phyloP scores from a whole-genome alignment of 306 rosid genomes.

The Prosopis cineraria region DNA sequence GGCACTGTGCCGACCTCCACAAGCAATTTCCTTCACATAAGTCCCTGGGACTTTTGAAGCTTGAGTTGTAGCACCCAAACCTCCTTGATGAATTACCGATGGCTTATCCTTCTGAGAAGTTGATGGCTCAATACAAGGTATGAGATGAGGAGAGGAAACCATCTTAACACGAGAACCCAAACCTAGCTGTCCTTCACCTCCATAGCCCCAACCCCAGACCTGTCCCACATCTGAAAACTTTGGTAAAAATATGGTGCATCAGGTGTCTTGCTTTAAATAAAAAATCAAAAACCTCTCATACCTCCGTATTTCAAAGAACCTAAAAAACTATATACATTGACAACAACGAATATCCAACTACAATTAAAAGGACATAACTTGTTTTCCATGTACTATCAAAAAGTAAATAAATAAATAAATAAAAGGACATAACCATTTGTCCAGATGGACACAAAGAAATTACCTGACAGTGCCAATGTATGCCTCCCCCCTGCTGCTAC shows the following conservation, averaged over 20 bases:
- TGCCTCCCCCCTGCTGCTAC: slow-evolving; percentile 96
- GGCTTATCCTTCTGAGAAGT: slow-evolving; percentile 62
- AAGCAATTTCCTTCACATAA: slow-evolving; percentile 76
- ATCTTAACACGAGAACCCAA: slow-evolving; percentile 89
- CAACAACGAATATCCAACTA: slow-evolving; percentile 60
- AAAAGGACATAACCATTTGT: slow-evolving; percentile 35
- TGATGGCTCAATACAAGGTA: slow-evolving; percentile 67
- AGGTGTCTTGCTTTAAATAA: slow-evolving; percentile 79
- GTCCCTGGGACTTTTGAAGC: slow-evolving; percentile 63
- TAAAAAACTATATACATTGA: slow-evolving; percentile 82
- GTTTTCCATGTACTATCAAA: too few relatives aligned
- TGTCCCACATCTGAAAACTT: slow-evolving; percentile 98
- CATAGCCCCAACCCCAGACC: slow-evolving; percentile 99
- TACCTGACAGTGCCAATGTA: slow-evolving; percentile 89
- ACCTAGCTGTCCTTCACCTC: slow-evolving; percentile 99
- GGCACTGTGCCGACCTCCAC: slow-evolving; percentile 92
- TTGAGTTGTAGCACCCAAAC: slow-evolving; percentile 38
- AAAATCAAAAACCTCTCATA: slow-evolving; percentile 86
- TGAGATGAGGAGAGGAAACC: slow-evolving; percentile 80
- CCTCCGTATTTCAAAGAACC: slow-evolving; percentile 81
- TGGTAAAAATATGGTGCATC: slow-evolving; percentile 82
- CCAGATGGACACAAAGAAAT: slow-evolving; percentile 31
- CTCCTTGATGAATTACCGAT: slow-evolving; percentile 47
- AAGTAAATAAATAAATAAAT: too few relatives aligned
- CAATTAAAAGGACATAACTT: slow-evolving; percentile 44